These are phyloP conservation scores for Boletellus ananas DNA, from an alignment of 768 basidiomycete species.

Conservation along the genomic window DNA sequence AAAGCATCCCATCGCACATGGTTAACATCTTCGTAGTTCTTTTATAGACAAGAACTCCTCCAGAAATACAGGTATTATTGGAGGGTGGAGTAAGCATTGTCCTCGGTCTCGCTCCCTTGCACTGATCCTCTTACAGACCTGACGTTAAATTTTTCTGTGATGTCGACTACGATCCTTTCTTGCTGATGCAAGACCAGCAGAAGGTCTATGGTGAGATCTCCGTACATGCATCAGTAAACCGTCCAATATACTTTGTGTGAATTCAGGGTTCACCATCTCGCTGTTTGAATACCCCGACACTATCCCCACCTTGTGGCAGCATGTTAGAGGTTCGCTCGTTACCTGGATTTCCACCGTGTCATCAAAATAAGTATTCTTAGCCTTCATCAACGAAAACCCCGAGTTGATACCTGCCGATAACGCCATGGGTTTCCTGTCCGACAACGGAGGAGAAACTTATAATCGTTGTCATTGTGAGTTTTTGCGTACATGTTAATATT, in stretches of 20 bases:
- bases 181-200: constrained; percentile 72
- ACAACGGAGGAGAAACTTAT: constrained; percentile 62
- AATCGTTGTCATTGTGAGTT: constrained; percentile 75
- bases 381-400: constrained; percentile 63
- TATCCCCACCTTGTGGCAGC: constrained; percentile 76
- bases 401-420: constrained; percentile 60
- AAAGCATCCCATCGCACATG: background rate
- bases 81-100: constrained; percentile 73
- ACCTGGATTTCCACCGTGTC: background rate
- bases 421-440: constrained; percentile 69
- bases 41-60: constrained; percentile 77
- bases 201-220: constrained; percentile 69
- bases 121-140: constrained; percentile 44
- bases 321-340: constrained; percentile 53
- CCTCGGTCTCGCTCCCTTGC: constrained; percentile 1
- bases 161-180: constrained; percentile 74
- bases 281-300: constrained; percentile 76
- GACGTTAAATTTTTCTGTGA: constrained; percentile 81
- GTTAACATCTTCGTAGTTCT: constrained; percentile 49
- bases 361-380: constrained; percentile 33
- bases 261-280: constrained; percentile 71
- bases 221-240: constrained; percentile 2
- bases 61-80: constrained; percentile 82
- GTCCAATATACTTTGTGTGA: constrained; percentile 21
- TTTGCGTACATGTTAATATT: constrained; percentile 14